Evolutionary conservation across 345 rosid species (phyloP).

Genomic region (Zanthoxylum bungeanum): DNA sequence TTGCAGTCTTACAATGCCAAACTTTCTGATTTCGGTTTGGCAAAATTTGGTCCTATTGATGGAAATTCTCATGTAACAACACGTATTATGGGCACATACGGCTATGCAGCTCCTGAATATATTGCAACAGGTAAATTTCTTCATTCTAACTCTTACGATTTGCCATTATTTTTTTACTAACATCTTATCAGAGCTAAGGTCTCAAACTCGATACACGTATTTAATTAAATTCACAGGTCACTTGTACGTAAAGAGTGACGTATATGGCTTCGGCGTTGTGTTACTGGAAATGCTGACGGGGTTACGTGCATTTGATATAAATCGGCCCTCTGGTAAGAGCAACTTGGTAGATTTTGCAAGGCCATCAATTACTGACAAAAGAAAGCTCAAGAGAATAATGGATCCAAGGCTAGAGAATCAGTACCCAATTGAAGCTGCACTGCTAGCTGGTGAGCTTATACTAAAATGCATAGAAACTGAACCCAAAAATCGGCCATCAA

Average conservation of each 20-base stretch:
- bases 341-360: slow-evolving; percentile 63
- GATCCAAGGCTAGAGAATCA: slow-evolving; percentile 57
- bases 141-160: too few species aligned
- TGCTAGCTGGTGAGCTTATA: slow-evolving; percentile 45
- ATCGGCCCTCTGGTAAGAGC: slow-evolving; percentile 40
- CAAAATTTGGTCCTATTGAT: slow-evolving; percentile 63
- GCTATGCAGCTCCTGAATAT: slow-evolving; percentile 90
- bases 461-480: slow-evolving; percentile 53
- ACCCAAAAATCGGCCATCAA: slow-evolving; percentile 66
- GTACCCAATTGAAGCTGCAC: slow-evolving; percentile 50
- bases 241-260: slow-evolving; percentile 78
- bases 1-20: slow-evolving; percentile 64
- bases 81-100: slow-evolving; percentile 69
- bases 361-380: slow-evolving; percentile 40
- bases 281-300: slow-evolving; percentile 77
- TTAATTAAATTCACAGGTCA: slow-evolving; percentile 61
- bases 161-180: too few species aligned
- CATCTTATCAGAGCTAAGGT: too few species aligned
- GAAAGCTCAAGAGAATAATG: slow-evolving; percentile 59
- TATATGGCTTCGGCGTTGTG: slow-evolving; percentile 84
- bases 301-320: slow-evolving; percentile 50
- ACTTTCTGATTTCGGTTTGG: slow-evolving; percentile 86
- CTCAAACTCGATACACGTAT: too few species aligned
- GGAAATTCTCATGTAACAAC: slow-evolving; percentile 76
- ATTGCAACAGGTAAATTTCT: slow-evolving; percentile 69